phyloP scores from a whole-genome alignment of 768 basidiomycete species.

The Gloeophyllum trabeum region DNA sequence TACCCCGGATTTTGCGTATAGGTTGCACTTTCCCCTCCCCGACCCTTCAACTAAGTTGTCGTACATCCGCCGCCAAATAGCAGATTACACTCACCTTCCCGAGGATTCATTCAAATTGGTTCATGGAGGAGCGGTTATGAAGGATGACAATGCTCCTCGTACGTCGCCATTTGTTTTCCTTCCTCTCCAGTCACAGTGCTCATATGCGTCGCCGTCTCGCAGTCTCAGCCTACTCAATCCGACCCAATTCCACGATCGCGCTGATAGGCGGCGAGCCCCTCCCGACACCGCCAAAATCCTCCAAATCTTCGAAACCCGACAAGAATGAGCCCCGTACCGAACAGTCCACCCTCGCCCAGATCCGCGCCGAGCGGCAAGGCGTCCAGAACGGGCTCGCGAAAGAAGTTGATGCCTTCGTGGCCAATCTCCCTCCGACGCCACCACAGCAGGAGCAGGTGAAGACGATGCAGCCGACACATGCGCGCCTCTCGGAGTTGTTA shows the following conservation, averaged over 20 bases:
- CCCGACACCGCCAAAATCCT: conserved; percentile 14
- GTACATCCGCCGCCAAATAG: conserved; percentile 47
- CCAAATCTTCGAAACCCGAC: conserved; percentile 13
- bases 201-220: conserved; percentile 1
- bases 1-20: conserved; percentile 8
- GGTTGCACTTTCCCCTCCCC: conserved; percentile 44
- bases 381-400: conserved; percentile 46
- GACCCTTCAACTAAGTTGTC: conserved; percentile 45
- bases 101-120: conserved; percentile 72
- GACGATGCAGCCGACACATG: conserved; percentile 30
- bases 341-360: conserved; percentile 36
- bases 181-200: background rate
- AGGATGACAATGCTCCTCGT: conserved; percentile 65
- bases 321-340: conserved; percentile 29
- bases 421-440: conserved; percentile 1
- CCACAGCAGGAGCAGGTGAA: conserved; percentile 13
- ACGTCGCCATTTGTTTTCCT: conserved; percentile 14
- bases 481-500: conserved; percentile 67
- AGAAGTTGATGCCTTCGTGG: conserved; percentile 45
- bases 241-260: conserved; percentile 55
- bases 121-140: conserved; percentile 84
- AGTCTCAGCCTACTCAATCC: conserved; percentile 73
- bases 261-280: conserved; percentile 41
- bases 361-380: conserved; percentile 39
- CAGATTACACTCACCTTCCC: conserved; percentile 67